These are phyloP conservation scores for Pyrus pyrifolia DNA, from an alignment of 306 rosid genomes.

Conservation along the genomic window DNA sequence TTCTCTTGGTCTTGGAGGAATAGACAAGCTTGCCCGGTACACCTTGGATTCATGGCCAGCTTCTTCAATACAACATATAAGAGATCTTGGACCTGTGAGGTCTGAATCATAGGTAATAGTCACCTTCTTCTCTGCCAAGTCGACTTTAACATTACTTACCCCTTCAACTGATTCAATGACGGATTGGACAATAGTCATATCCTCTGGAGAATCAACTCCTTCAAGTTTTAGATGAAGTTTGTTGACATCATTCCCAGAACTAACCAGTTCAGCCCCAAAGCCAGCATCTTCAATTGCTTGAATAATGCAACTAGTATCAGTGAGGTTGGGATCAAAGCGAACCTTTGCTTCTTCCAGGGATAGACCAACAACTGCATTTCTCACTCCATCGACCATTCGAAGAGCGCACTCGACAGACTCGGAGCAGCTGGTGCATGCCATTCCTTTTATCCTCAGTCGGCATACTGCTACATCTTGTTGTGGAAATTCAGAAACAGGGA, in stretches of 20 bases:
- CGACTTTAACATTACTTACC: constrained; percentile 63
- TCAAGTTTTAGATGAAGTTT: constrained; percentile 65
- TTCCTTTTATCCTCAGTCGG: constrained; percentile 62
- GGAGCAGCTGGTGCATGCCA: constrained; percentile 70
- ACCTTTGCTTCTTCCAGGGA: constrained; percentile 84
- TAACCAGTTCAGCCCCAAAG: constrained; percentile 61
- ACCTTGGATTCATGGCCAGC: constrained; percentile 37
- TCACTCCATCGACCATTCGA: constrained; percentile 73
- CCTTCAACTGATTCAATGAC: constrained; percentile 59
- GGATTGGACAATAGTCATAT: constrained; percentile 37
- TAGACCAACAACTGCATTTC: constrained; percentile 59
- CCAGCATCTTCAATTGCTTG: constrained; percentile 67
- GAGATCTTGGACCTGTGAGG: constrained; percentile 72
- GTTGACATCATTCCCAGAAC: constrained; percentile 53
- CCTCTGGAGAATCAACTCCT: constrained; percentile 52
- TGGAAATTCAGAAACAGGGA: constrained; percentile 44
- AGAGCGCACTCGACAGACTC: constrained; percentile 76
- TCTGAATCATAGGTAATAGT: constrained; percentile 56
- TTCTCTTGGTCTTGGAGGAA: constrained; percentile 63
- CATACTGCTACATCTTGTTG: constrained; percentile 57
- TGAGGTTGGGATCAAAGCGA: constrained; percentile 61
- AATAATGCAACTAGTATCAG: constrained; percentile 33
- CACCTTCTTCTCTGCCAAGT: constrained; percentile 39
- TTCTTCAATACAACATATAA: constrained; percentile 52
- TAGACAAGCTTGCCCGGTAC: constrained; percentile 48